Conservation (phyloP, 805 yeast species). For the Wickerhamomyces strasburgensis region DNA sequence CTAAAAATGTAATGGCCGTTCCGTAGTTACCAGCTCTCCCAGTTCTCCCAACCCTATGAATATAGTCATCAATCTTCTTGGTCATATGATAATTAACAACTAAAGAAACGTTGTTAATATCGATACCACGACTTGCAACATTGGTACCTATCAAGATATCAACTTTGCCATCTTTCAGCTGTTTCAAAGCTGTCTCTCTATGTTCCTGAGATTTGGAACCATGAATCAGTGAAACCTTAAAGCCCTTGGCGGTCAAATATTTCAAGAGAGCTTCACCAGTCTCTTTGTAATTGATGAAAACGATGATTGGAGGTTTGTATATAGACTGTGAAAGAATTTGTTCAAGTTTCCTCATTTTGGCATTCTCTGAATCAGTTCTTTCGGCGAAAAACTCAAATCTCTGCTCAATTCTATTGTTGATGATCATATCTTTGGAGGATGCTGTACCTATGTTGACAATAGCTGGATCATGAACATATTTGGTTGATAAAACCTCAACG, state of each 20-base stretch:
- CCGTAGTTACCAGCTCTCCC: constrained; percentile 92
- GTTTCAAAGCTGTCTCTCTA: constrained; percentile 70
- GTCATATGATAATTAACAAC: constrained; percentile 88
- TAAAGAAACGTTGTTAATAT: constrained; percentile 78
- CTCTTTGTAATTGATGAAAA: constrained; percentile 75
- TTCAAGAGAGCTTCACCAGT: constrained; percentile 63
- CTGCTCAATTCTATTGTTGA: constrained; percentile 60
- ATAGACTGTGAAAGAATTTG: constrained; percentile 29
- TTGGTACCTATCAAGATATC: constrained; percentile 85
- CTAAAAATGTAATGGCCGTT: constrained; percentile 66
- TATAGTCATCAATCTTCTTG: constrained; percentile 69
- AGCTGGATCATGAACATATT: constrained; percentile 58
- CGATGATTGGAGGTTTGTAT: constrained; percentile 57
- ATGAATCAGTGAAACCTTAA: constrained; percentile 61
- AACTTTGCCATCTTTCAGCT: constrained; percentile 49
- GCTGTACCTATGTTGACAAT: constrained; percentile 63
- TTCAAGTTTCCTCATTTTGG: constrained; percentile 39
- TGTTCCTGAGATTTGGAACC: constrained; percentile 84
- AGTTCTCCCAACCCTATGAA: constrained; percentile 94
- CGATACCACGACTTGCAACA: constrained; percentile 94
- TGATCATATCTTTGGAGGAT: constrained; percentile 26
- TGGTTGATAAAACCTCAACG: constrained; percentile 61
- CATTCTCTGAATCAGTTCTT: constrained; percentile 40
- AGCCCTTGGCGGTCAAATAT: constrained; percentile 42
- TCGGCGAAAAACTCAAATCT: constrained; percentile 46